phyloP scores from a whole-genome alignment of 441 rosid species.

The Euphorbia schlechtendalii region DNA sequence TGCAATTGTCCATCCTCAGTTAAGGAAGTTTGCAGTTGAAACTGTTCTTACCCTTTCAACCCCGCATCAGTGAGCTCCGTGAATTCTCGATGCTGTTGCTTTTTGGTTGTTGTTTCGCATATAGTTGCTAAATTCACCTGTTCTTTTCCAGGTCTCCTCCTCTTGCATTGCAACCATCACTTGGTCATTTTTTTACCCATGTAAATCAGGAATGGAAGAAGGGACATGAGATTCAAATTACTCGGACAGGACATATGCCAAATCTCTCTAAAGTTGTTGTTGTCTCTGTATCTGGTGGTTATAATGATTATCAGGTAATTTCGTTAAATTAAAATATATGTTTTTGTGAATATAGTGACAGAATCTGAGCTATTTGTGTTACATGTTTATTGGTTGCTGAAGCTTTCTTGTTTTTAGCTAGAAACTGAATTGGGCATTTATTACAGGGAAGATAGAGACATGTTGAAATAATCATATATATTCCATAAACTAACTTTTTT shows the following conservation, averaged over 20 bases:
- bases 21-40: slow-evolving; percentile 74
- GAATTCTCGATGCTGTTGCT: slow-evolving; percentile 14
- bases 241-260: slow-evolving; percentile 46
- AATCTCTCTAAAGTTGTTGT: slow-evolving; percentile 69
- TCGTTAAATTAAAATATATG: no score
- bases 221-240: slow-evolving; percentile 59
- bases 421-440: background rate
- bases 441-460: background rate
- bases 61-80: slow-evolving; percentile 81
- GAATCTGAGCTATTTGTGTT: no score
- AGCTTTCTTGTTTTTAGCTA: background rate
- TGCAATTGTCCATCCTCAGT: slow-evolving; percentile 68
- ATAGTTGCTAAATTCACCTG: slow-evolving; percentile 17
- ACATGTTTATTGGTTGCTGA: background rate
- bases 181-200: slow-evolving; percentile 72
- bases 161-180: slow-evolving; percentile 90
- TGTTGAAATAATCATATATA: background rate
- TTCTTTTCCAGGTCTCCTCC: slow-evolving; percentile 85
- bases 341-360: no score
- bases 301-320: slow-evolving; percentile 83
- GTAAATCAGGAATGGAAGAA: slow-evolving; percentile 82
- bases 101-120: slow-evolving; percentile 14
- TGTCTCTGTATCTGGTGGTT: slow-evolving; percentile 88
- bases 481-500: slow-evolving; percentile 4
- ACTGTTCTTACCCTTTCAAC: slow-evolving; percentile 91